Evolutionary conservation across 2,329 filamentous ascomycete genomes (phyloP), one percentile per base, ranked within the genome.

Genomic region (Trichoderma atroviride): DNA sequence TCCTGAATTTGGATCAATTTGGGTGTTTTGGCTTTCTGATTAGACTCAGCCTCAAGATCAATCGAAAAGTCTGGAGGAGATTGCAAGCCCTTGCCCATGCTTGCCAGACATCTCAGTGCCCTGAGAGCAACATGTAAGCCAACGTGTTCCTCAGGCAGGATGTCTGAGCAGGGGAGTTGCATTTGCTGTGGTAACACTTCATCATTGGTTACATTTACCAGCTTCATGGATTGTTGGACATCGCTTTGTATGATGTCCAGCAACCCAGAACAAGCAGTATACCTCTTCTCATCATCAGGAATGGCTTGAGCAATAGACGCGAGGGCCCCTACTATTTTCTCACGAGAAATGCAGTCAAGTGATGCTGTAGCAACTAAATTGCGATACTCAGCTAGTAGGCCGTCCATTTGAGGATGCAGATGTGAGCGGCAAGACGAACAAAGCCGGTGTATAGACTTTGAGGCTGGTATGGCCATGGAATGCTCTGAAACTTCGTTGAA

Each of bases 241-340:
- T 94, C 92, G 31, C 81, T 76, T 59, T 89, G 86, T 37, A 94
- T 81, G 69, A 90, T 88, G 7, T 82, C 77, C 37, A 93, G 81
- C 31, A 95, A 81, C 68, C 85, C 83, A 70, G 85, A 81, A 37
- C 91, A 82, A 43, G 87, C 85, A 35, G 77, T 77, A 2, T 87
- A 78, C 71, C 88, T 88, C 19, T 83, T 81, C 27, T 82, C 79
- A 60, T 90, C 85, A 2, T 88, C 84, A 0, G 87, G 81, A 11
- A 93, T 83, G 10, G 91, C 91, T 78, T 96, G 92, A 35, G 94
- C 86, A 55, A 96, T 89, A 10, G 88, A 89, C 10, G 92, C 88
- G 72, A 96, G 92, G 2, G 89, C 92, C 52, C 91, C 88, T 5
- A 93, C 84, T 0, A 95, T 87, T 73, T 88, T 88, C 75, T 94